Evolutionary conservation across 2,329 filamentous ascomycete genomes (phyloP).

Genomic region (Alternaria triticimaculans): DNA sequence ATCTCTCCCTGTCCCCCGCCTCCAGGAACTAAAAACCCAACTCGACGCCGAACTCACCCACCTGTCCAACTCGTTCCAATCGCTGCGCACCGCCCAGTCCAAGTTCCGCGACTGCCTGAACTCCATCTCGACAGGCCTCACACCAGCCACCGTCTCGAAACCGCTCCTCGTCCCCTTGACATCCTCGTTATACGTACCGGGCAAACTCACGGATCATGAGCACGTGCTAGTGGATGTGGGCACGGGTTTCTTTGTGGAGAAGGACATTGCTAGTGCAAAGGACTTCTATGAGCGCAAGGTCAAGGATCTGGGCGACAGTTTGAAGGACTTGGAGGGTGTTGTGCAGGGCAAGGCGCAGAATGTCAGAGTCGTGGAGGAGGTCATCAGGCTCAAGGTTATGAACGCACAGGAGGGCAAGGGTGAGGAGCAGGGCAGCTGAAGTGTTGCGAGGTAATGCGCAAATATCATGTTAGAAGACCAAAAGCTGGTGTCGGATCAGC

Average conservation of each 20-base stretch:
- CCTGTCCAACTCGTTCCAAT: constrained; percentile 86
- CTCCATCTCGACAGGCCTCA: constrained; percentile 70
- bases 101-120: constrained; percentile 91
- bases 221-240: constrained; percentile 80
- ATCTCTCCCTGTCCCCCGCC: constrained; percentile 81
- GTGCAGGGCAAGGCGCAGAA: constrained; percentile 82
- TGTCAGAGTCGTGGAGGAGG: constrained; percentile 86
- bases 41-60: constrained; percentile 96
- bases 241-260: constrained; percentile 94
- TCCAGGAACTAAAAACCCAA: constrained; percentile 91
- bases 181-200: constrained; percentile 91
- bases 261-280: constrained; percentile 68
- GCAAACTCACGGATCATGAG: constrained; percentile 65
- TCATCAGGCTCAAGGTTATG: constrained; percentile 47
- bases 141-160: constrained; percentile 53
- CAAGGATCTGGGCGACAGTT: constrained; percentile 68
- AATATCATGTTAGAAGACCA: background rate
- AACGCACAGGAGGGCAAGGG: constrained; percentile 39
- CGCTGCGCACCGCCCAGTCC: constrained; percentile 85
- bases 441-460: background rate
- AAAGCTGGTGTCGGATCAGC: background rate
- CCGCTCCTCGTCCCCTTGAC: constrained; percentile 90
- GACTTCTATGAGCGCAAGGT: constrained; percentile 74
- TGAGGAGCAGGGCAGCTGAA: constrained; percentile 33
- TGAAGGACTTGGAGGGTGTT: constrained; percentile 72